Evolutionary conservation across 1,284 basidiomycete genomes (phyloP).

Genomic region (Ceratobasidium sp.): DNA sequence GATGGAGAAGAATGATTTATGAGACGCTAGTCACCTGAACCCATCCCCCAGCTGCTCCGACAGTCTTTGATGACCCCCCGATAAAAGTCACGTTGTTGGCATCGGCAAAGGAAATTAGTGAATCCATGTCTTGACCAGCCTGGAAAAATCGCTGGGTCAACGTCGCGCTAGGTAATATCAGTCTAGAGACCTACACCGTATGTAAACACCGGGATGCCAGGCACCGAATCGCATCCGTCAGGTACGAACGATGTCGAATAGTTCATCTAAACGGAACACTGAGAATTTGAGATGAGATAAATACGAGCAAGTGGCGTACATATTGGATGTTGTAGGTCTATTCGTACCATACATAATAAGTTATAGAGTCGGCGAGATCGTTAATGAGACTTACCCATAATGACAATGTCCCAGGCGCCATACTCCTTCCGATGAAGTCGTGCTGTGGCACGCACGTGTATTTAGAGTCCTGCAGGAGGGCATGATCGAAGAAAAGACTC

Average conservation of each 20-base stretch:
- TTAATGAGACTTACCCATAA: slow-evolving; percentile 23
- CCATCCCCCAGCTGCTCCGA: slow-evolving; percentile 40
- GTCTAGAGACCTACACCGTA: slow-evolving; percentile 15
- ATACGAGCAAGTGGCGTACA: slow-evolving; percentile 24
- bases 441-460: neutral
- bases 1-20: slow-evolving; percentile 1
- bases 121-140: slow-evolving; percentile 40
- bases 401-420: slow-evolving; percentile 23
- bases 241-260: slow-evolving; percentile 45
- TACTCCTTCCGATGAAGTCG: slow-evolving; percentile 27
- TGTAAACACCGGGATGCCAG: slow-evolving; percentile 32
- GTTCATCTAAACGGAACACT: slow-evolving; percentile 33
- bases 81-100: slow-evolving; percentile 47
- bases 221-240: slow-evolving; percentile 32
- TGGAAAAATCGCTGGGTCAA: neutral
- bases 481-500: neutral
- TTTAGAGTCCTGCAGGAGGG: neutral
- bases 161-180: neutral
- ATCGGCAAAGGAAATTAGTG: slow-evolving; percentile 45
- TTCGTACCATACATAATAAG: neutral
- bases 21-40: slow-evolving; percentile 16
- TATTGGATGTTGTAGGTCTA: slow-evolving; percentile 44
- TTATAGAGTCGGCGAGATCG: neutral
- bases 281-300: neutral
- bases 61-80: slow-evolving; percentile 42